phyloP scores from a whole-genome alignment of 2,329 filamentous ascomycete genomes.

The Fonsecaea nubica region DNA sequence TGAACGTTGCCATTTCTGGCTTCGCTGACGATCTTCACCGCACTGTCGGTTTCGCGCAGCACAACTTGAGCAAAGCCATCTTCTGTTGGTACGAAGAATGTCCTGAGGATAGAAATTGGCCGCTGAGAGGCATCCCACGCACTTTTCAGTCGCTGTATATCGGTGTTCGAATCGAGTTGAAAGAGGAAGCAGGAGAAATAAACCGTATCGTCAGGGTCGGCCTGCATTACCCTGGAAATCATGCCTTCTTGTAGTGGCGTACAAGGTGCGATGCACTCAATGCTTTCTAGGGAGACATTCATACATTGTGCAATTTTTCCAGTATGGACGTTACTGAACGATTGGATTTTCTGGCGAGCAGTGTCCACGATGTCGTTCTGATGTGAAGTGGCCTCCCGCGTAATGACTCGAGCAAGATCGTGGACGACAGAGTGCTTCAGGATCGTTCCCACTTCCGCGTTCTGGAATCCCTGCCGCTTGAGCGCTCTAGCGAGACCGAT shows the following conservation, averaged over 20 bases:
- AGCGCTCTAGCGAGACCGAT: conserved; percentile 72
- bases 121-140: conserved; percentile 66
- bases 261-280: conserved; percentile 80
- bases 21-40: conserved; percentile 48
- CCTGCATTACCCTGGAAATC: conserved; percentile 71
- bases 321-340: conserved; percentile 68
- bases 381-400: conserved; percentile 1
- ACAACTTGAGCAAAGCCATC: conserved; percentile 80
- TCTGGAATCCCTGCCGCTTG: conserved; percentile 65
- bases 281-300: conserved; percentile 55
- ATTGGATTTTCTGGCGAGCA: conserved; percentile 66
- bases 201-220: conserved; percentile 54
- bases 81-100: conserved; percentile 72
- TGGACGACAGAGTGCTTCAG: conserved; percentile 66
- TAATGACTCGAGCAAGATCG: conserved; percentile 49
- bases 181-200: conserved; percentile 83
- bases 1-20: conserved; percentile 40
- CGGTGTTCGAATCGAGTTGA: conserved; percentile 54
- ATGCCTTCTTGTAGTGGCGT: conserved; percentile 88
- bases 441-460: conserved; percentile 69
- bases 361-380: conserved; percentile 46
- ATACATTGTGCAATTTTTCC: conserved; percentile 62
- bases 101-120: conserved; percentile 70
- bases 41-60: conserved; percentile 14
- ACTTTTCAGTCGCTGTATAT: conserved; percentile 56